Conservation (phyloP, 2,329 filamentous ascomycete genomes). For the Aspergillus unguis region DNA sequence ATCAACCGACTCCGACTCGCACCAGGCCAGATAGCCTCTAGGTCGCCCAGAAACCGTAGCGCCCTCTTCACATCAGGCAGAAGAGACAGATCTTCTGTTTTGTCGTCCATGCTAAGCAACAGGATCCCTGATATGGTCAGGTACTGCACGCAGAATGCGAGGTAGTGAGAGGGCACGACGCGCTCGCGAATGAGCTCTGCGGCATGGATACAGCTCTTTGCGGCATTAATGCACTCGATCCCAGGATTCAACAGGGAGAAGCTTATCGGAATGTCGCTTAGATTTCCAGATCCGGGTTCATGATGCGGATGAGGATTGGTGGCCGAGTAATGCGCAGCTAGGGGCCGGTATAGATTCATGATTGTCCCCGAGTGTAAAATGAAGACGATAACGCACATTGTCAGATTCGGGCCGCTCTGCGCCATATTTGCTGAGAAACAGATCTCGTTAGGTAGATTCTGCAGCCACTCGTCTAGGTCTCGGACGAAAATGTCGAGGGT, state of each 20-base stretch:
- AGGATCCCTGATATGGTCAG: conserved; percentile 1
- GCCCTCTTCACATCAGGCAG: not conserved
- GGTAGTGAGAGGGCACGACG: not conserved
- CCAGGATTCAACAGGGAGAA: not conserved
- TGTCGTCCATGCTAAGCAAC: not conserved
- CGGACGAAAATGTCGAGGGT: not conserved
- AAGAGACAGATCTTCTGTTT: not conserved
- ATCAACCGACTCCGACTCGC: not conserved
- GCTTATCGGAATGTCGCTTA: too few relatives aligned
- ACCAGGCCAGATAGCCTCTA: not conserved
- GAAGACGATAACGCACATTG: conserved; percentile 1
- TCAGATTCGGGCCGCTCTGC: not conserved
- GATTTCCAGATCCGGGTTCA: too few relatives aligned
- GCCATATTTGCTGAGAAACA: not conserved
- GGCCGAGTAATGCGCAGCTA: not conserved
- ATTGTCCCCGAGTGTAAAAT: not conserved
- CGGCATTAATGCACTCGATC: conserved; percentile 1
- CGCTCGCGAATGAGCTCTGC: conserved; percentile 3
- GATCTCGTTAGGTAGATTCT: not conserved
- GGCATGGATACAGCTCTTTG: conserved; percentile 1
- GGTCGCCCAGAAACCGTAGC: not conserved
- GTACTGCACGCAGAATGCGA: conserved; percentile 4
- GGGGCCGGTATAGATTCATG: not conserved
- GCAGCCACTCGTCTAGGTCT: not conserved
- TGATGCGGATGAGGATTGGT: too few relatives aligned